Evolutionary conservation across 805 yeast species (phyloP).

Genomic region (Metschnikowia similis): DNA sequence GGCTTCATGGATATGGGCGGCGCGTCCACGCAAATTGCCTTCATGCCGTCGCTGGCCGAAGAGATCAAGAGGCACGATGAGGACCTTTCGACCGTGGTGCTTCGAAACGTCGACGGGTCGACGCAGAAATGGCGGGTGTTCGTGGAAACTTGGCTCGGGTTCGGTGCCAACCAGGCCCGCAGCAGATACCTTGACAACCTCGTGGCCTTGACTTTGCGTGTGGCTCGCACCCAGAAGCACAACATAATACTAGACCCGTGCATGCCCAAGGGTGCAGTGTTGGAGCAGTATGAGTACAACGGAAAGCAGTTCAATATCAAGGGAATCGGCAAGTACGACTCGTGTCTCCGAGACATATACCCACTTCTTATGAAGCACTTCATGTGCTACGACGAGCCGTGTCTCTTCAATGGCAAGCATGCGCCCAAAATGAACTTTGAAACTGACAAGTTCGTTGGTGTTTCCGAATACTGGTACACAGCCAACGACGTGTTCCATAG

Average conservation of each 20-base stretch:
- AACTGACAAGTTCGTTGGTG: slow-evolving; percentile 81
- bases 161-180: slow-evolving; percentile 94
- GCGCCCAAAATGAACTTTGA: slow-evolving; percentile 83
- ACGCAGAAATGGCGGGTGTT: slow-evolving; percentile 77
- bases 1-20: slow-evolving; percentile 99
- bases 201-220: slow-evolving; percentile 27
- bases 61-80: slow-evolving; percentile 65
- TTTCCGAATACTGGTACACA: slow-evolving; percentile 96
- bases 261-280: slow-evolving; percentile 58
- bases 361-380: slow-evolving; percentile 74
- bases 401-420: slow-evolving; percentile 92
- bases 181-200: slow-evolving; percentile 61
- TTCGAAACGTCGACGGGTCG: slow-evolving; percentile 69
- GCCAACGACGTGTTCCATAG: slow-evolving; percentile 85
- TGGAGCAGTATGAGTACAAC: slow-evolving; percentile 42
- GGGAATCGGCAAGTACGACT: slow-evolving; percentile 78
- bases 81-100: slow-evolving; percentile 62
- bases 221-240: slow-evolving; percentile 5
- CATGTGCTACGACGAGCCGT: slow-evolving; percentile 85
- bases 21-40: slow-evolving; percentile 94
- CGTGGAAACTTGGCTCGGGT: slow-evolving; percentile 96
- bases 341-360: slow-evolving; percentile 66
- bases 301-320: slow-evolving; percentile 46
- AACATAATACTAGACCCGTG: slow-evolving; percentile 64
- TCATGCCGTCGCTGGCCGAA: slow-evolving; percentile 66